Evolutionary conservation across 2,329 filamentous ascomycete genomes (phyloP), one percentile per base, ranked within the genome.

Genomic region (Ascochyta koolunga): DNA sequence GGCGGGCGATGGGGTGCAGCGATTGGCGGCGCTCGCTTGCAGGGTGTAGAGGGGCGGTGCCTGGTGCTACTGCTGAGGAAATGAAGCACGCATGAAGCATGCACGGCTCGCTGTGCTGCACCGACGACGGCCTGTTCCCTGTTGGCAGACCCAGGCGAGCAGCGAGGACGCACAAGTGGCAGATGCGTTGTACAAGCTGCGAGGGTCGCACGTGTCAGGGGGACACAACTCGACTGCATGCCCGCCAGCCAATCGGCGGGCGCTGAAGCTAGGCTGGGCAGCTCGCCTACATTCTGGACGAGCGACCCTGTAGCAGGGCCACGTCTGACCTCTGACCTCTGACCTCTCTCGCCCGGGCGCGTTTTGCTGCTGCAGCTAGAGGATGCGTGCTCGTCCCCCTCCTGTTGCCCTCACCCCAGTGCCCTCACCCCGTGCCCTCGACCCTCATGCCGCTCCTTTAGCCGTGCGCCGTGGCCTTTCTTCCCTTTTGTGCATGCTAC

Each of bases 361-460:
- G 42, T 33, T 18, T 15, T 13, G 41, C 64, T 69, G 65, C 66
- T 66, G 57, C 60, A 59, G 59, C 60, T 58, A 50, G 66, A 68
- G 66, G 65, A 74, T 73, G 71, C 60, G 68, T 57, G 60, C 58
- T 64, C 58, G 61, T 64, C 63, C 65, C 64, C 69, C 47, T 45
- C 24, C 11, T 29, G 27, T 13, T 5, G 52, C 65, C 65, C 61
- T 57, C 60, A 61, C 55, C 60, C 55, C 67, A 65, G 65, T 65
- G 58, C 65, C 60, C 25, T 61, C n/a, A n/a, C n/a, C n/a, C n/a
- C n/a, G n/a, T n/a, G n/a, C n/a, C 58, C 60, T 58, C 66, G 61
- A 57, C 65, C 66, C 61, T 63, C 54, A 75, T 75, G 72, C 74
- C 72, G 62, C 70, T 75, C 72, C 62, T 72, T 73, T 74, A 72